These are phyloP conservation scores for Cercis canadensis DNA, from an alignment of 306 rosid species.

Conservation along the genomic window DNA sequence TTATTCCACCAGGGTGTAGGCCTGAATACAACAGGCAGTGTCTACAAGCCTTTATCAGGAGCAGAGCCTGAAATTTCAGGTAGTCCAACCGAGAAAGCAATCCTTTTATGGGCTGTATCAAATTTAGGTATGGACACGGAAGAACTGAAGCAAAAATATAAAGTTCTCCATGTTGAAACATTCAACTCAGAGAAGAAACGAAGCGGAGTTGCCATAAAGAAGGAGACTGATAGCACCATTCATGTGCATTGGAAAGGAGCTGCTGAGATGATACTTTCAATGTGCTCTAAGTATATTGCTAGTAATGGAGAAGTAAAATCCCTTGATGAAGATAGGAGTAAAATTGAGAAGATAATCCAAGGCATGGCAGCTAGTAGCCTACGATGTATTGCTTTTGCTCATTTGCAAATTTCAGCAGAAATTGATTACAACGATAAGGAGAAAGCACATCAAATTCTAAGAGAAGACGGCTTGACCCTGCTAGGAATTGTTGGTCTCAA, in stretches of 20 bases:
- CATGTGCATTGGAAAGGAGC: constrained; percentile 94
- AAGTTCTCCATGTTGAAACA: constrained; percentile 74
- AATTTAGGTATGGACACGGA: constrained; percentile 73
- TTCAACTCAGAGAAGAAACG: constrained; percentile 87
- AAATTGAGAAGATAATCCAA: constrained; percentile 61
- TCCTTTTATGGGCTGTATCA: constrained; percentile 72
- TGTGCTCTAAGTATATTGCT: constrained; percentile 67
- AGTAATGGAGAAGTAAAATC: constrained; percentile 50
- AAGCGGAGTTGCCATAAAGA: constrained; percentile 72
- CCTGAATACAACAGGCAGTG: constrained; percentile 74
- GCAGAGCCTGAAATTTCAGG: constrained; percentile 78
- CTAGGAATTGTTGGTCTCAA: constrained; percentile 84
- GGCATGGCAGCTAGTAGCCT: constrained; percentile 93
- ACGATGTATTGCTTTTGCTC: constrained; percentile 84
- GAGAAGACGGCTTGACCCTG: constrained; percentile 64
- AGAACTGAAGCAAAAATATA: constrained; percentile 54
- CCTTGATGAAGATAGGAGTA: constrained; percentile 52
- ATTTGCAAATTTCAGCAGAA: constrained; percentile 55
- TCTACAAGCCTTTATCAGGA: constrained; percentile 51
- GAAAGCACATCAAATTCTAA: constrained; percentile 35
- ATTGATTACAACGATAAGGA: constrained; percentile 33
- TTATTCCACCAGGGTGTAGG: constrained; percentile 74
- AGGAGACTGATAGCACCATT: constrained; percentile 46
- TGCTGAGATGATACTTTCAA: constrained; percentile 80
- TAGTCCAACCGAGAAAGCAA: constrained; percentile 87